These are phyloP conservation scores for Diaporthe velutina DNA, from an alignment of 2,329 filamentous ascomycete genomes.

Conservation along the genomic window DNA sequence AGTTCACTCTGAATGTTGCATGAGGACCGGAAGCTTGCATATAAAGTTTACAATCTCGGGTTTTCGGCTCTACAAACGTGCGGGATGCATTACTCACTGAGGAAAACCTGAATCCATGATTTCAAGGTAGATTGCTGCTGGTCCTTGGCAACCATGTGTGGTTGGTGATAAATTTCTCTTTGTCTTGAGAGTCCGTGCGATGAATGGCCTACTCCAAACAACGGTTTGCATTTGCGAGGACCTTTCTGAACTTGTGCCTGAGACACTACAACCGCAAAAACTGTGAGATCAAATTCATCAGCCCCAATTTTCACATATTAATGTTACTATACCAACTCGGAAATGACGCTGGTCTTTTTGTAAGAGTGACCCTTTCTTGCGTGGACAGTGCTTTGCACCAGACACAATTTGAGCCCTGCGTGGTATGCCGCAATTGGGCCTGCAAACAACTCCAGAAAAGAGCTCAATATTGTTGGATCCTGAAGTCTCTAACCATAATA, in stretches of 20 bases:
- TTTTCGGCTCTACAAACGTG: not conserved
- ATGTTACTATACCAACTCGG: not conserved
- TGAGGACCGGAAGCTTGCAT: not conserved
- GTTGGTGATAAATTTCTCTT: not conserved
- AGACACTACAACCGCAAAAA: not conserved
- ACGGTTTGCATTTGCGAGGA: not conserved
- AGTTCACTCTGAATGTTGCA: not conserved
- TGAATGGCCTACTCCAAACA: not conserved
- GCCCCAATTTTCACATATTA: not conserved
- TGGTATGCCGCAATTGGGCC: not conserved
- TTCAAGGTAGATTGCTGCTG: not conserved
- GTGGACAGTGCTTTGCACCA: not conserved
- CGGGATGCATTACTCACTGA: too few species aligned
- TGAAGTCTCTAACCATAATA: not conserved
- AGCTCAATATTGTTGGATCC: not conserved
- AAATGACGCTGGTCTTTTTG: not conserved
- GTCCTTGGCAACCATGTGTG: not conserved
- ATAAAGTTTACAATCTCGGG: conserved; percentile 1
- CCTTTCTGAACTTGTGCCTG: not conserved
- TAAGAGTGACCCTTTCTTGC: not conserved
- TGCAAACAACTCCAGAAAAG: too few species aligned
- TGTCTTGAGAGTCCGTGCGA: not conserved
- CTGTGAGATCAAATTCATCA: not conserved
- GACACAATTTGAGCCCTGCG: not conserved
- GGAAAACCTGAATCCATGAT: too few species aligned